phyloP scores from a whole-genome alignment of 2,329 filamentous ascomycete genomes.

The Coniochaeta pulveracea region DNA sequence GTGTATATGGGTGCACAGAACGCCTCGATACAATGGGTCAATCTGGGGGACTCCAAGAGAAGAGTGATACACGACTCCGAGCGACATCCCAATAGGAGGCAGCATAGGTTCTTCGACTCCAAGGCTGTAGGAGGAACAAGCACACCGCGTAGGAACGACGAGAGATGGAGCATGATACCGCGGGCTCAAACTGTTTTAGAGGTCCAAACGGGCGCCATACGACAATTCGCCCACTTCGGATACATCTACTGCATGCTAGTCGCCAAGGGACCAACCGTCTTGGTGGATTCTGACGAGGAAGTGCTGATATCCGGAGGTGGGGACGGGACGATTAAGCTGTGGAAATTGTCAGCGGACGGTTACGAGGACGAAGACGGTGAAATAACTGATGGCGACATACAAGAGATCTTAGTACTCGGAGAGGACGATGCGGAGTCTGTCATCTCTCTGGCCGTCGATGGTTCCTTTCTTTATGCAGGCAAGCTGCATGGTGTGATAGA shows the following conservation, averaged over 20 bases:
- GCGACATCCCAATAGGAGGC: constrained; percentile 63
- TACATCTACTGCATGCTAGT: constrained; percentile 96
- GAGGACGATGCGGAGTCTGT: constrained; percentile 52
- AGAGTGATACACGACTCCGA: constrained; percentile 50
- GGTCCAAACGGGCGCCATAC: constrained; percentile 69
- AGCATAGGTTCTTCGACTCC: constrained; percentile 89
- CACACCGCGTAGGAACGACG: constrained; percentile 60
- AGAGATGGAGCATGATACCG: constrained; percentile 43
- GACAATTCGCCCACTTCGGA: constrained; percentile 85
- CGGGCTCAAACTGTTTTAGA: constrained; percentile 53
- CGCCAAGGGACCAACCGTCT: constrained; percentile 54
- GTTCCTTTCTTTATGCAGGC: constrained; percentile 85
- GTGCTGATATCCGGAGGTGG: constrained; percentile 84
- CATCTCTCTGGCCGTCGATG: constrained; percentile 75
- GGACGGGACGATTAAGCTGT: constrained; percentile 91
- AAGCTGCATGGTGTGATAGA: constrained; percentile 82
- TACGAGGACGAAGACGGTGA: constrained; percentile 32
- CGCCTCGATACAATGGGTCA: constrained; percentile 88
- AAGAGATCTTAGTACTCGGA: constrained; percentile 56
- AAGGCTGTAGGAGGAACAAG: constrained; percentile 70
- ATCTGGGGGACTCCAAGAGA: constrained; percentile 52
- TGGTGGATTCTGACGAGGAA: constrained; percentile 64
- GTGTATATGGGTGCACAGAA: constrained; percentile 92
- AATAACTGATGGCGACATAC: constrained; percentile 47
- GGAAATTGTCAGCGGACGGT: constrained; percentile 47